These are phyloP conservation scores for Tricholoma sp. DNA, from an alignment of 768 basidiomycete genomes.

Conservation along the genomic window DNA sequence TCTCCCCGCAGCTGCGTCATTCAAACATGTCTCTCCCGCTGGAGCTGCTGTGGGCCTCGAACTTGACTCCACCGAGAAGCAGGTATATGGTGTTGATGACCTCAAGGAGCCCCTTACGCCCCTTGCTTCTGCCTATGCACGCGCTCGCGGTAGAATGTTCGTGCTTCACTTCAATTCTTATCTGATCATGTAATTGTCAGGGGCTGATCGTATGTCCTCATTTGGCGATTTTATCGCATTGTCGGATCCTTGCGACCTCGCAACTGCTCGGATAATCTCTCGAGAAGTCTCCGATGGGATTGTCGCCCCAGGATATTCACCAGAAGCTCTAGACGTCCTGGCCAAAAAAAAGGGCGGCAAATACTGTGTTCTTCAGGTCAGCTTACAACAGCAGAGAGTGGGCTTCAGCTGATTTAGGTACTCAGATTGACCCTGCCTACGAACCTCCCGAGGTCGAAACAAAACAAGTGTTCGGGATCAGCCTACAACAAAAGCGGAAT, in stretches of 20 bases:
- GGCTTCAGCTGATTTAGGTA: neutral
- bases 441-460: conserved; percentile 79
- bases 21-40: conserved; percentile 99
- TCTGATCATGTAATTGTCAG: conserved; percentile 29
- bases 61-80: conserved; percentile 79
- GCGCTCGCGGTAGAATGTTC: conserved; percentile 71
- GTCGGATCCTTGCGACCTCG: conserved; percentile 87
- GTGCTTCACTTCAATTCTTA: neutral
- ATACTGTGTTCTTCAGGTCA: conserved; percentile 93
- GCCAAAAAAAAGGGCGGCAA: conserved; percentile 97
- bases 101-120: conserved; percentile 86
- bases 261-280: conserved; percentile 96
- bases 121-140: conserved; percentile 89
- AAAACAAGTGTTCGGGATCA: conserved; percentile 91
- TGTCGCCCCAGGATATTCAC: conserved; percentile 89
- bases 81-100: conserved; percentile 95
- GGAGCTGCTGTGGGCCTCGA: conserved; percentile 91
- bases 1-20: conserved; percentile 95
- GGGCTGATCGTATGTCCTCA: conserved; percentile 98
- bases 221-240: conserved; percentile 99
- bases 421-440: conserved; percentile 85
- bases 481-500: conserved; percentile 87
- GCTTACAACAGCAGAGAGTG: conserved; percentile 2
- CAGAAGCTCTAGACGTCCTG: conserved; percentile 85
- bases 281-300: conserved; percentile 98